Conservation (phyloP, 2,329 filamentous ascomycete species). For the Pseudocercospora vitis region DNA sequence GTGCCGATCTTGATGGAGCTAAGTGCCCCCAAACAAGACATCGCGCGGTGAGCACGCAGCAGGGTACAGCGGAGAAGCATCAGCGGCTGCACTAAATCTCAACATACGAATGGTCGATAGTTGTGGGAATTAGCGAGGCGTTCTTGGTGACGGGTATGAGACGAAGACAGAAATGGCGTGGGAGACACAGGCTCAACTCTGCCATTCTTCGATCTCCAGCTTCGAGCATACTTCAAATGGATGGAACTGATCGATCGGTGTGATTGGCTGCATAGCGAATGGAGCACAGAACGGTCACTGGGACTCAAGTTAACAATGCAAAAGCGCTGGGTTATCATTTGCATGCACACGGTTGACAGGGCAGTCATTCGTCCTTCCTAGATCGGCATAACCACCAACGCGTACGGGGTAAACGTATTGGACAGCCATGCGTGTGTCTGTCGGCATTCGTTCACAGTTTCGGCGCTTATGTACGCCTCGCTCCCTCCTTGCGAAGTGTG, state of each 20-base stretch:
- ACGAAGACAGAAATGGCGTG: not conserved
- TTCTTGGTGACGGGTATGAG: not conserved
- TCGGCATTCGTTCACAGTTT: not conserved
- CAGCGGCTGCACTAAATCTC: not conserved
- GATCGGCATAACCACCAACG: slow-evolving; percentile 4
- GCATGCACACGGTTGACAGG: not conserved
- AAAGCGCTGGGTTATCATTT: no score
- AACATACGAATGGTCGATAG: not conserved
- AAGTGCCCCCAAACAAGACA: not conserved
- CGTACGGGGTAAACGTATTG: not conserved
- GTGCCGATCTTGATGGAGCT: slow-evolving; percentile 9
- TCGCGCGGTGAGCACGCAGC: slow-evolving; percentile 4
- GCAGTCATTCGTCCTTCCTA: not conserved
- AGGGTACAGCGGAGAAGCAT: slow-evolving; percentile 6
- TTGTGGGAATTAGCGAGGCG: slow-evolving; percentile 3
- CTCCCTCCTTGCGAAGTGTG: slow-evolving; percentile 7
- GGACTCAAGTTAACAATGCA: no score
- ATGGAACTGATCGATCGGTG: not conserved
- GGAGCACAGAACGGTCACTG: no score
- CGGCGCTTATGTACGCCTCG: no score
- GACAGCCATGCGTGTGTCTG: not conserved
- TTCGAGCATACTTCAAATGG: no score
- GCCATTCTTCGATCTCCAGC: no score
- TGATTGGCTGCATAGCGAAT: no score
- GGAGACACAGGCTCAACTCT: not conserved